Percentiles rank a stretch among this genome's conserved stretches.
Evolutionary conservation across 352 stramenopile genomes (phyloP).

Genomic region (Phytopythium delawarense): DNA sequence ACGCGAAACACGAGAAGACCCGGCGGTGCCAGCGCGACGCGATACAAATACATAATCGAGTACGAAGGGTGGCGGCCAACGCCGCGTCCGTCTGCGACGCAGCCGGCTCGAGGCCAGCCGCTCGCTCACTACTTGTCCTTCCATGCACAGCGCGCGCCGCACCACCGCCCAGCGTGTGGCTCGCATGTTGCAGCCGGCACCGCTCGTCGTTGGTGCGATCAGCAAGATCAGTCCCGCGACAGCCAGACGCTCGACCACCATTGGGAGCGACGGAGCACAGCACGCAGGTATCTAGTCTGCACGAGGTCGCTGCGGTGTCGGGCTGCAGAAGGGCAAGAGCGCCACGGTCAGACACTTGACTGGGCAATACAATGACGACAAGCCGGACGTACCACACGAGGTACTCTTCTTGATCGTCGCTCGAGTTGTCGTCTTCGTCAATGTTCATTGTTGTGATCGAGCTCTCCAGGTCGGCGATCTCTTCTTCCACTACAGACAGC

Average conservation of each 20-base stretch:
- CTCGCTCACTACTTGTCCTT: background rate
- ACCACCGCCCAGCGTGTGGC: background rate
- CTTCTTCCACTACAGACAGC: conserved; percentile 1
- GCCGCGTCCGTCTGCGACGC: background rate
- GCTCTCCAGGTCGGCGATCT: conserved; percentile 1
- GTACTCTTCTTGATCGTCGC: conserved; percentile 1
- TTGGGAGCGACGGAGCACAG: background rate
- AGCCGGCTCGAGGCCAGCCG: background rate
- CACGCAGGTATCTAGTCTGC: conserved; percentile 7
- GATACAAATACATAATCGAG: conserved; percentile 7
- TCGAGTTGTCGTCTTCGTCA: conserved; percentile 6
- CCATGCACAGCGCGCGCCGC: background rate
- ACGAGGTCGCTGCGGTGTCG: conserved; percentile 20
- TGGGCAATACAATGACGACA: no score
- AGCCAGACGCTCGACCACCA: background rate
- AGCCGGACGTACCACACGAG: conserved; percentile 20
- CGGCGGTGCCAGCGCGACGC: background rate
- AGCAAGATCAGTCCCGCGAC: background rate
- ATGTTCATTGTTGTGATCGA: conserved; percentile 7
- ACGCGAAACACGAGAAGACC: background rate
- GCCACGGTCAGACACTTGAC: background rate
- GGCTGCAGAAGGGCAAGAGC: conserved; percentile 7
- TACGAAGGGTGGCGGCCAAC: background rate
- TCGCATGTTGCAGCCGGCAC: background rate
- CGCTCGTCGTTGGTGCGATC: background rate